phyloP scores from a whole-genome alignment of 352 stramenopile genomes.

The Phytopythium kandeliae region DNA sequence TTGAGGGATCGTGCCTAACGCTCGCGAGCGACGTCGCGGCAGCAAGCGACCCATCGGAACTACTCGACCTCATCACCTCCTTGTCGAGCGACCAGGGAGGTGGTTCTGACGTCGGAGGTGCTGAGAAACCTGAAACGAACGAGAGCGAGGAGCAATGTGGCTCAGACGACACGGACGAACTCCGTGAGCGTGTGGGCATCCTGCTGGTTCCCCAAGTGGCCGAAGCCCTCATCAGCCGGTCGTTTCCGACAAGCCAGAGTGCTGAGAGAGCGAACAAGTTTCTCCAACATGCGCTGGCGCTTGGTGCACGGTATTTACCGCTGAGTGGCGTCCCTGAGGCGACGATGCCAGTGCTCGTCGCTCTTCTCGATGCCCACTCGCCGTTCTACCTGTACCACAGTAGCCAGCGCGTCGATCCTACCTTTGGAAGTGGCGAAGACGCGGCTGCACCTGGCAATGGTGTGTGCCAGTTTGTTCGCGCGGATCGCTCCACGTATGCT shows the following conservation, averaged over 20 bases:
- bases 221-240: constrained; percentile 37
- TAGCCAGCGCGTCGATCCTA: neutral
- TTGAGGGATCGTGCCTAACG: constrained; percentile 38
- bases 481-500: constrained; percentile 8
- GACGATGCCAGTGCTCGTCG: constrained; percentile 27
- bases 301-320: constrained; percentile 17
- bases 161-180: constrained; percentile 7
- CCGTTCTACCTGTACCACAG: constrained; percentile 49
- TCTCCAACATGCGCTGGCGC: constrained; percentile 37
- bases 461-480: constrained; percentile 6
- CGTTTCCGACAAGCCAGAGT: constrained; percentile 18
- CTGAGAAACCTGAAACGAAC: neutral
- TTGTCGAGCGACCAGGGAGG: constrained; percentile 3
- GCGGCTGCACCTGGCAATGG: neutral
- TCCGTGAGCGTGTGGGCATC: constrained; percentile 32
- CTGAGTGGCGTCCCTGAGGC: constrained; percentile 21
- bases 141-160: constrained; percentile 2
- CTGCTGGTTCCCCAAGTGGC: constrained; percentile 57
- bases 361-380: constrained; percentile 49
- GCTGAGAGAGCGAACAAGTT: constrained; percentile 38
- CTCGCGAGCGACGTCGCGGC: constrained; percentile 34
- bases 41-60: constrained; percentile 19
- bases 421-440: neutral
- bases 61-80: constrained; percentile 23
- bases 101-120: neutral